phyloP scores from a whole-genome alignment of 768 basidiomycete species.

The Lactarius tabidus region DNA sequence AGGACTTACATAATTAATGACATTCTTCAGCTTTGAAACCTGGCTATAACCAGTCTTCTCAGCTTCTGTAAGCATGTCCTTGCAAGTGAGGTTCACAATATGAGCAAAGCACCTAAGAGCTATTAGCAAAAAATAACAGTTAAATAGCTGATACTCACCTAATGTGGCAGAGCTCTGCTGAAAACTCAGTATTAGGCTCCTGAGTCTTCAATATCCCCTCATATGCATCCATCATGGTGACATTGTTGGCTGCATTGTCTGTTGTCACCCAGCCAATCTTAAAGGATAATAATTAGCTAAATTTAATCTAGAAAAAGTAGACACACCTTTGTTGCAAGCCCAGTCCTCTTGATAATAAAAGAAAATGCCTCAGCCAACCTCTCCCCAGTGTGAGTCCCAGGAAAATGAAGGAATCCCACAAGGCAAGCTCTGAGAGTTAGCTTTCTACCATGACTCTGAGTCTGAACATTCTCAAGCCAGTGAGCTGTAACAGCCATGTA shows the following conservation, averaged over 20 bases:
- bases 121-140: not conserved
- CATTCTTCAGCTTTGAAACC: not conserved
- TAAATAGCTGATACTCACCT: not conserved
- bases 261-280: not conserved
- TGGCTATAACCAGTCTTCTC: not conserved
- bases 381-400: slow-evolving; percentile 1
- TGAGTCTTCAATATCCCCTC: not conserved
- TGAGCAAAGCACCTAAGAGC: slow-evolving; percentile 4
- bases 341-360: not conserved
- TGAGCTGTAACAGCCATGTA: slow-evolving; percentile 9
- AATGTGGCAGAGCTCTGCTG: not conserved
- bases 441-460: not conserved
- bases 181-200: not conserved
- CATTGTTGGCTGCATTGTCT: slow-evolving; percentile 6
- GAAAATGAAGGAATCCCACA: not conserved
- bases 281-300: not conserved
- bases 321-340: not conserved
- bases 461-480: not conserved
- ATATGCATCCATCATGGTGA: not conserved
- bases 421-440: not conserved
- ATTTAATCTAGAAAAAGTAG: not conserved
- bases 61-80: not conserved
- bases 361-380: not conserved
- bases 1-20: slow-evolving; percentile 1
- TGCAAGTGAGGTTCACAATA: slow-evolving; percentile 1